These are phyloP conservation scores for Puccinia triticina DNA, from an alignment of 1,284 basidiomycete species.

Conservation along the genomic window DNA sequence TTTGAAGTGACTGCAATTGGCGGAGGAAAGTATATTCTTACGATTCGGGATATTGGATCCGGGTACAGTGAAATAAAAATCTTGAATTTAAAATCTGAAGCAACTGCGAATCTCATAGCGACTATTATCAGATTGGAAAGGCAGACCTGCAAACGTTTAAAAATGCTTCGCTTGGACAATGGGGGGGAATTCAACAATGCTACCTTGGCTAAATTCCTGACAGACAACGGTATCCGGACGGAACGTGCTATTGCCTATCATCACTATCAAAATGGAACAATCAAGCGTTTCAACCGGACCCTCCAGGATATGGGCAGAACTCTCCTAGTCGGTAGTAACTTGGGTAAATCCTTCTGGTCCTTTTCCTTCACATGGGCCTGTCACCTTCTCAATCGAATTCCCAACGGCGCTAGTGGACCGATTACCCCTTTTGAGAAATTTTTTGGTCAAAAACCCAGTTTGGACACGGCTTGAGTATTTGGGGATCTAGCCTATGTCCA, in stretches of 20 bases:
- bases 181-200: not conserved
- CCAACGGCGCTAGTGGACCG: not conserved
- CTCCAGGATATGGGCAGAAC: too few species aligned
- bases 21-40: not conserved
- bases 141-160: not conserved
- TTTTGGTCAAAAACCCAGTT: not conserved
- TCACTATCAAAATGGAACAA: constrained; percentile 16
- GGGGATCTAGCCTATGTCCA: constrained; percentile 22
- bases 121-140: not conserved
- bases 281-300: constrained; percentile 11
- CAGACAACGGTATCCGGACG: not conserved
- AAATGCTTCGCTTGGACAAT: not conserved
- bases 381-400: not conserved
- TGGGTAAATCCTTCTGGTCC: not conserved
- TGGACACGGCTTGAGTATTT: not conserved
- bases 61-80: not conserved
- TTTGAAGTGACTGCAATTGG: not conserved
- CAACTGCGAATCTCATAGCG: not conserved
- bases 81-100: not conserved
- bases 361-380: constrained; percentile 5
- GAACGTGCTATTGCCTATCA: not conserved
- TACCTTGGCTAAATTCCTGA: not conserved
- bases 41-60: not conserved
- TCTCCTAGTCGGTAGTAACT: not conserved
- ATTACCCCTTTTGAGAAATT: not conserved